phyloP scores from a whole-genome alignment of 345 rosid genomes.

The Lepidium aucheri region DNA sequence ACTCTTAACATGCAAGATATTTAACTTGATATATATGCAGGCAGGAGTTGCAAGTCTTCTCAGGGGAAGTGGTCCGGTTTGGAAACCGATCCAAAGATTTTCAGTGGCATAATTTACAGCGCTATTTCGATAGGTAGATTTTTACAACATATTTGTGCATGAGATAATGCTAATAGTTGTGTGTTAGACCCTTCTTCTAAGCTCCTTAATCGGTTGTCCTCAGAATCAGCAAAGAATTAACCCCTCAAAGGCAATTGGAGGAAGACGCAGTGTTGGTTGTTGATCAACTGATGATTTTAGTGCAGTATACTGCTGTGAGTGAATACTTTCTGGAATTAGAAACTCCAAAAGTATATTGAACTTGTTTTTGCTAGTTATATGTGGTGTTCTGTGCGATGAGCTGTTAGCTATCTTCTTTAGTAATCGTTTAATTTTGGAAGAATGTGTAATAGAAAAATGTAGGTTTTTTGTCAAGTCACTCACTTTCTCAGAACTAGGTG shows the following conservation, averaged over 20 bases:
- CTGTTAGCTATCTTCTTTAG: not conserved
- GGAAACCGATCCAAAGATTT: slow-evolving; percentile 93
- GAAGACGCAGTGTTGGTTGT: slow-evolving; percentile 58
- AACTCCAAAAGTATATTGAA: not conserved
- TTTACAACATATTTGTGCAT: not conserved
- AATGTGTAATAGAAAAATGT: slow-evolving; percentile 6
- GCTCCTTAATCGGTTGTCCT: not conserved
- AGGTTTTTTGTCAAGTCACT: not conserved
- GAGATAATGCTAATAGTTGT: not conserved
- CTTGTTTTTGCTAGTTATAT: not conserved
- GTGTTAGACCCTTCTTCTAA: not conserved
- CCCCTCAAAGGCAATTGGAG: slow-evolving; percentile 58
- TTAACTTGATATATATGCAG: slow-evolving; percentile 31
- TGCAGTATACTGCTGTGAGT: slow-evolving; percentile 82
- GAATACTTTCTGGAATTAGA: not conserved
- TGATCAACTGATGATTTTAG: slow-evolving; percentile 58
- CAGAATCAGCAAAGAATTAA: slow-evolving; percentile 63
- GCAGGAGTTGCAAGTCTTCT: slow-evolving; percentile 73
- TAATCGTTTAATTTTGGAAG: not conserved
- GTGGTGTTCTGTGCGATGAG: not conserved
- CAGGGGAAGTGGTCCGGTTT: slow-evolving; percentile 88
- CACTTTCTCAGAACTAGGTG: not conserved
- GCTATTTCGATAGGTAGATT: slow-evolving; percentile 76
- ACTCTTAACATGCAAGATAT: not conserved
- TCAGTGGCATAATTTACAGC: slow-evolving; percentile 89